phyloP scores from a whole-genome alignment of 1,284 basidiomycete species.

The Golubevia pallescens region DNA sequence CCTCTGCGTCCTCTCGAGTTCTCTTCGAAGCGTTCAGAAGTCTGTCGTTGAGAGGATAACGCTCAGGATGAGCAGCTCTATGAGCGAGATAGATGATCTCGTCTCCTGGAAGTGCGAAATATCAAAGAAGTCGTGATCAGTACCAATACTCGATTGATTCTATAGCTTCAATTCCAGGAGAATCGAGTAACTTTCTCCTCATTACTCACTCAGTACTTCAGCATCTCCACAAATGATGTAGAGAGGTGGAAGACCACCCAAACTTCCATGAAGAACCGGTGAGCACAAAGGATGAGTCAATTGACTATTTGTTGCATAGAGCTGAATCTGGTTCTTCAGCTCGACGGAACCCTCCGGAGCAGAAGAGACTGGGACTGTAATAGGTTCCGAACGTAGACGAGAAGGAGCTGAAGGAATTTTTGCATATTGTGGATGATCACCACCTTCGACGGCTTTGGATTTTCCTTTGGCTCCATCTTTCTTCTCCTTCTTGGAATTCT shows the following conservation, averaged over 20 bases:
- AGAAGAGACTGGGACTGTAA: conserved; percentile 20
- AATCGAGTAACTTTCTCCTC: conserved; percentile 59
- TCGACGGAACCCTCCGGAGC: conserved; percentile 24
- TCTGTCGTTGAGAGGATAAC: conserved; percentile 74
- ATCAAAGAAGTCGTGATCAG: no score
- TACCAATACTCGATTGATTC: no score
- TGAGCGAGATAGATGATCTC: conserved; percentile 89
- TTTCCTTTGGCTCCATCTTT: conserved; percentile 5
- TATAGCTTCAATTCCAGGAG: no score
- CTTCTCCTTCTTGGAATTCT: conserved; percentile 1
- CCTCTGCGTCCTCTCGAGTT: conserved; percentile 31
- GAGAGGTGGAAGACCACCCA: conserved; percentile 88
- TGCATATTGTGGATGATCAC: conserved; percentile 15
- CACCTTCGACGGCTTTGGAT: conserved; percentile 13
- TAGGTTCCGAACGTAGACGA: conserved; percentile 33
- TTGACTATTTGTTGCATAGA: conserved; percentile 86
- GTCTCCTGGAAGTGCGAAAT: no score
- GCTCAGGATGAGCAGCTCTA: conserved; percentile 82
- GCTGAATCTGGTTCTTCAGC: conserved; percentile 74
- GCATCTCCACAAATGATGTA: conserved; percentile 81
- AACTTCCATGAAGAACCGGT: conserved; percentile 74
- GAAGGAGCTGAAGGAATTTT: conserved; percentile 25
- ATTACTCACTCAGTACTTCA: conserved; percentile 85
- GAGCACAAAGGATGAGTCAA: conserved; percentile 85
- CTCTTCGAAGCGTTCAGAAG: conserved; percentile 65